Evolutionary conservation across 2,329 filamentous ascomycete species (phyloP).

Genomic region (Lasiodiplodia hormozganensis): DNA sequence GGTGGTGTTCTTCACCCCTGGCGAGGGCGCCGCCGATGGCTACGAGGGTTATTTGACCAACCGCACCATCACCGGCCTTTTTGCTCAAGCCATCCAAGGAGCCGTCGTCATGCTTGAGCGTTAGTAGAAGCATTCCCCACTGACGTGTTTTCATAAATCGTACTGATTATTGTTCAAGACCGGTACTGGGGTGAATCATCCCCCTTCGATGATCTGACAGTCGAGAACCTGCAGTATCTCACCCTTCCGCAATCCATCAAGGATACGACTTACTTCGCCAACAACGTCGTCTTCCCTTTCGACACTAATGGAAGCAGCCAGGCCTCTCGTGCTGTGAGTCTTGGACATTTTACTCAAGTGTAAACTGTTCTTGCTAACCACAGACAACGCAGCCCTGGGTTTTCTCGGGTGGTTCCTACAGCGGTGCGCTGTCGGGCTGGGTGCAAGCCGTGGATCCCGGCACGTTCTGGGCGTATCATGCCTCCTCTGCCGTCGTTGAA

Average conservation of each 20-base stretch:
- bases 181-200: conserved; percentile 65
- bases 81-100: conserved; percentile 60
- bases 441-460: conserved; percentile 60
- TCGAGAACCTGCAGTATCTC: conserved; percentile 61
- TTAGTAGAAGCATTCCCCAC: background rate
- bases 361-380: background rate
- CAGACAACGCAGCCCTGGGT: conserved; percentile 58
- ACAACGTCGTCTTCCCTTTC: conserved; percentile 61
- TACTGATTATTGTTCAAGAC: conserved; percentile 38
- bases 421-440: conserved; percentile 64
- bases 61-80: conserved; percentile 56
- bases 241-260: conserved; percentile 61
- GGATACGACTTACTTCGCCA: conserved; percentile 63
- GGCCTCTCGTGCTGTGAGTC: conserved; percentile 51
- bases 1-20: conserved; percentile 59
- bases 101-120: conserved; percentile 63
- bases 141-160: no score
- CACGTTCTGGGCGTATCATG: conserved; percentile 67
- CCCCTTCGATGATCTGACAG: conserved; percentile 59
- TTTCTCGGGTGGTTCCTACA: conserved; percentile 63
- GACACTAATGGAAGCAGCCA: conserved; percentile 57
- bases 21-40: conserved; percentile 56
- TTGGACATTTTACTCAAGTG: no score
- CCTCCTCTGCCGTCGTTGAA: conserved; percentile 63
- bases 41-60: conserved; percentile 62